These are phyloP conservation scores for Macadamia tetraphylla DNA, from an alignment of 164 flowering plant species.

Conservation along the genomic window DNA sequence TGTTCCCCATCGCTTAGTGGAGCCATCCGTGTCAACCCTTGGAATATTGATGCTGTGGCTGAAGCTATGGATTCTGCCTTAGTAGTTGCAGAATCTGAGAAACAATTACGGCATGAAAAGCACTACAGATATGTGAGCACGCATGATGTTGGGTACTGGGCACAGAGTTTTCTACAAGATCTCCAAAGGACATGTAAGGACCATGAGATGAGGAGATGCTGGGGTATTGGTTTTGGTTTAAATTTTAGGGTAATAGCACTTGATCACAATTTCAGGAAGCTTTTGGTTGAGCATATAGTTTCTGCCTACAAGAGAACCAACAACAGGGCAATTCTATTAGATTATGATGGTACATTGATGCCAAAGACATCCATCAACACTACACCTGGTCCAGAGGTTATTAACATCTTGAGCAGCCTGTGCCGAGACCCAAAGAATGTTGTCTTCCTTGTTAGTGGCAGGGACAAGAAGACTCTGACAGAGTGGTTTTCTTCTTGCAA, in stretches of 20 bases:
- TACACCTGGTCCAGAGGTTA: conserved; percentile 32
- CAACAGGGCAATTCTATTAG: conserved; percentile 52
- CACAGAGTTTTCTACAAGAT: conserved; percentile 51
- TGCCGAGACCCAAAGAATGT: conserved; percentile 50
- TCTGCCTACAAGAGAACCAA: conserved; percentile 55
- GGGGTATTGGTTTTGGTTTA: conserved; percentile 66
- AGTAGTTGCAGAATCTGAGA: conserved; percentile 36
- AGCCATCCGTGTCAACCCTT: conserved; percentile 58
- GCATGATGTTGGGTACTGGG: conserved; percentile 64
- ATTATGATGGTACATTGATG: conserved; percentile 56
- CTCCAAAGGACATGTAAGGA: conserved; percentile 52
- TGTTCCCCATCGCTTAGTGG: conserved; percentile 68
- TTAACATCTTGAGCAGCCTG: conserved; percentile 39
- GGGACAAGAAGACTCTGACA: conserved; percentile 33
- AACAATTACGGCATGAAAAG: conserved; percentile 56
- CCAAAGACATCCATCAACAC: conserved; percentile 30
- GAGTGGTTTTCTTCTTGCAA: conserved; percentile 54
- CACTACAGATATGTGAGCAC: conserved; percentile 54
- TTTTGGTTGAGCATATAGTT: conserved; percentile 50
- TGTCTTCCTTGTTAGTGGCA: conserved; percentile 56
- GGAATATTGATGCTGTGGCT: conserved; percentile 58
- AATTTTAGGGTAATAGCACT: conserved; percentile 52
- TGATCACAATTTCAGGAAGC: conserved; percentile 54
- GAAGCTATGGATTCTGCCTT: conserved; percentile 59
- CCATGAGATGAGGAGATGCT: conserved; percentile 50